Evolutionary conservation across 805 yeast species (phyloP), one percentile per base, ranked within the genome.

Genomic region (Kluyveromyces lactis): DNA sequence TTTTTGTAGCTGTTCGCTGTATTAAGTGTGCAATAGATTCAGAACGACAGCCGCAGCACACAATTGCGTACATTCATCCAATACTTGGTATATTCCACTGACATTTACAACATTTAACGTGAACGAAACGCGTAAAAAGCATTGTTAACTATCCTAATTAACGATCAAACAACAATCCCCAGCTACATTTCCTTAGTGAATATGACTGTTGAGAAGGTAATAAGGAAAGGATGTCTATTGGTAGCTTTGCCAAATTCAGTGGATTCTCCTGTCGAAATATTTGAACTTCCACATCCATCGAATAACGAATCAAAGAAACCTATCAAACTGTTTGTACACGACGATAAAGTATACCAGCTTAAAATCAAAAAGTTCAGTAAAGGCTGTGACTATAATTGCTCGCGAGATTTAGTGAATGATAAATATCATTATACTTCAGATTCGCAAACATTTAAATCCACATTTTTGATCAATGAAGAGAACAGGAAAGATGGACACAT

Each of bases 271-370:
- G 27, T 33, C 15, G 35, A 43, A 30, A 23, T 44, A 8, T 53
- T 58, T 35, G 41, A 48, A 31, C 39, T 59, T n/a, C 61, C 59
- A 4, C 50, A 53, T 39, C 57, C 62, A 31, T 46, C 61, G 8
- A 56, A 55, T 26, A 56, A 38, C 21, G 23, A 26, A 12, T 36
- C 43, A 9, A 58, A 58, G 36, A 19, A 33, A 26, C 42, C 46
- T 9, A 26, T 55, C 2, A 29, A 39, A 24, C 34, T 58, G 12
- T 38, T 54, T 2, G 21, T 43, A 8, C 23, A 36, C 6, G 44
- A 39, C 26, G 43, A 39, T 10, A 31, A 33, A n/a, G 16, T 44
- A 3, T 54, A 40, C 32, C 51, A 48, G 36, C 23, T 57, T 27
- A 49, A 49, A 34, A 33, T 44, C 10, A 52, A 51, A 26, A 32